phyloP scores from a whole-genome alignment of 805 yeast species.

The Suhomyces vadensis region DNA sequence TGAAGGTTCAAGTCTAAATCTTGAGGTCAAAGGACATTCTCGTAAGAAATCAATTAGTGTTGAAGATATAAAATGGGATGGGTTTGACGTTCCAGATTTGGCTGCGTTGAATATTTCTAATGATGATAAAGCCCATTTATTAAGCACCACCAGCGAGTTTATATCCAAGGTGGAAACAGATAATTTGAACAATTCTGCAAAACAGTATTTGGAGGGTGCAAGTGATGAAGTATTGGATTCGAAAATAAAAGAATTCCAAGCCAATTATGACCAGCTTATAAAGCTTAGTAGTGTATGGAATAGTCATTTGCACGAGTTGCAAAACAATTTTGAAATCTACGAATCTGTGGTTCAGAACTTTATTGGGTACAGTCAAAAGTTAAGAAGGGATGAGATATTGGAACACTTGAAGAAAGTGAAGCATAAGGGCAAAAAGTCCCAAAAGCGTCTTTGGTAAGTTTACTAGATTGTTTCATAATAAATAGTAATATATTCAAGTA shows the following conservation, averaged over 20 bases:
- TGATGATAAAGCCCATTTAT: slow-evolving; percentile 26
- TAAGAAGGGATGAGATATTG: slow-evolving; percentile 52
- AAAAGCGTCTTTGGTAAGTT: slow-evolving; percentile 5
- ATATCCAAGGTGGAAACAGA: slow-evolving; percentile 36
- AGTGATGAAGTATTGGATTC: slow-evolving; percentile 16
- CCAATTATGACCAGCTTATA: slow-evolving; percentile 27
- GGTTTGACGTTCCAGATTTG: slow-evolving; percentile 38
- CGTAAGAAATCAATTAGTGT: slow-evolving; percentile 7
- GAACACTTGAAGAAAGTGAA: slow-evolving; percentile 24
- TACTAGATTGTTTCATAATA: too few species aligned
- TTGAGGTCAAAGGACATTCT: slow-evolving; percentile 3
- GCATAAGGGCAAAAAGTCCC: slow-evolving; percentile 10
- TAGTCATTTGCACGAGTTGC: slow-evolving; percentile 47
- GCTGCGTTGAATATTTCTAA: slow-evolving; percentile 29
- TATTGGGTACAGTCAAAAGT: slow-evolving; percentile 85
- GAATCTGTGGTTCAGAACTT: slow-evolving; percentile 87
- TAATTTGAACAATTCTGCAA: slow-evolving; percentile 33
- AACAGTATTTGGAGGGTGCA: slow-evolving; percentile 23
- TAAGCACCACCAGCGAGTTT: slow-evolving; percentile 27
- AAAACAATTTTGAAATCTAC: slow-evolving; percentile 69
- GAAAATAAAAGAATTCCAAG: slow-evolving; percentile 37
- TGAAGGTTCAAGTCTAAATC: neutral
- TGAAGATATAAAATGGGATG: slow-evolving; percentile 34
- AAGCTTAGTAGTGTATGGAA: slow-evolving; percentile 50
- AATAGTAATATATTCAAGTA: neutral